These are phyloP conservation scores for Pyrenophora seminiperda DNA, from an alignment of 2,329 filamentous ascomycete genomes.

Conservation along the genomic window DNA sequence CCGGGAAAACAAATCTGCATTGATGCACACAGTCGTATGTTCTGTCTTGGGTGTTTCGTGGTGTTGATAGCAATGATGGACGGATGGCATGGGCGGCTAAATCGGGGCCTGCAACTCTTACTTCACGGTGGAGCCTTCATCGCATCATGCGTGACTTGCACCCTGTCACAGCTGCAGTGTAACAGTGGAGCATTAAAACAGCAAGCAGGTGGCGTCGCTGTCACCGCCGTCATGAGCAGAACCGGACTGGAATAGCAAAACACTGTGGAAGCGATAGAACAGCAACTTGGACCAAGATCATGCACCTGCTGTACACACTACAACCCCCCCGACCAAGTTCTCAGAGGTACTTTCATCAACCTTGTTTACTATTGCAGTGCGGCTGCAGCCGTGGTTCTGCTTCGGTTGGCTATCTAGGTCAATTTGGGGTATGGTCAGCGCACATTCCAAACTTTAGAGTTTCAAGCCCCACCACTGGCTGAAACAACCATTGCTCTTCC, in stretches of 20 bases:
- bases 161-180: neutral
- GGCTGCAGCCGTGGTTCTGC: neutral
- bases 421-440: slow-evolving; percentile 23
- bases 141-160: neutral
- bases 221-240: neutral
- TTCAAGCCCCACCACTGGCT: slow-evolving; percentile 29
- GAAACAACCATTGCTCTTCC: slow-evolving; percentile 20
- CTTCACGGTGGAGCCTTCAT: neutral
- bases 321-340: neutral
- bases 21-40: neutral
- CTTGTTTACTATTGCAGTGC: neutral
- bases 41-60: neutral
- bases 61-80: neutral
- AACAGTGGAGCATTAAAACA: neutral
- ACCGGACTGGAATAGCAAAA: slow-evolving; percentile 2
- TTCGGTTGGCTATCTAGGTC: neutral
- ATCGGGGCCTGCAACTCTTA: slow-evolving; percentile 2
- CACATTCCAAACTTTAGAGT: slow-evolving; percentile 33
- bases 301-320: neutral
- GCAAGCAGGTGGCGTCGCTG: neutral
- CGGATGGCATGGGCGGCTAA: neutral
- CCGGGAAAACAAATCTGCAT: neutral
- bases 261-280: slow-evolving; percentile 1
- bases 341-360: neutral
- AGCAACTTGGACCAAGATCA: neutral